phyloP scores from a whole-genome alignment of 2,329 filamentous ascomycete species.

The Neofusicoccum ribis region DNA sequence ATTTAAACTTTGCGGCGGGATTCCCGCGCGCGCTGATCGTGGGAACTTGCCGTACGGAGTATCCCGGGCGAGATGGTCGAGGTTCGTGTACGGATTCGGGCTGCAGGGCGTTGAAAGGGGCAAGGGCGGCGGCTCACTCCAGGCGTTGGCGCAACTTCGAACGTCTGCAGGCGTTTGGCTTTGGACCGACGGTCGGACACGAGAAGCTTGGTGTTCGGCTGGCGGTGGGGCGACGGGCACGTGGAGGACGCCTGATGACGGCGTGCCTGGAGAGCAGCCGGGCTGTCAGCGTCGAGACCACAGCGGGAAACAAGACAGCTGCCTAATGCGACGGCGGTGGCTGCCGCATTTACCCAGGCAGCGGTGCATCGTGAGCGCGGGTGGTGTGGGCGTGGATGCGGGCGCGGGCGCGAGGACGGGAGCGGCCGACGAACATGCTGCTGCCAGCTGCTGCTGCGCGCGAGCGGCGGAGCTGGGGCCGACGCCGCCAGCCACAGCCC shows the following conservation, averaged over 20 bases:
- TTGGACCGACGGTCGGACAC: slow-evolving; percentile 5
- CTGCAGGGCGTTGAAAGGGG: background rate
- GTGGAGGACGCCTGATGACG: slow-evolving; percentile 9
- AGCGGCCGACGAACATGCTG: background rate
- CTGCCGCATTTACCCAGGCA: background rate
- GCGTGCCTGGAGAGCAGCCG: background rate
- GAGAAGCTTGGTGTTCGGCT: slow-evolving; percentile 14
- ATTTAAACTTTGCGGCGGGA: background rate
- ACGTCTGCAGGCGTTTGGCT: slow-evolving; percentile 14
- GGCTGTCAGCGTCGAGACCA: background rate
- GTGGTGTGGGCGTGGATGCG: background rate
- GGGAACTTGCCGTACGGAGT: background rate
- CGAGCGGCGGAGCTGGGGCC: background rate
- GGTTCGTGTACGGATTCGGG: background rate
- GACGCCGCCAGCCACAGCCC: background rate
- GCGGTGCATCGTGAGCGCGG: background rate
- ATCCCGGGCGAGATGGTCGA: background rate
- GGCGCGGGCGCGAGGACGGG: background rate
- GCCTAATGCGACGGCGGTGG: background rate
- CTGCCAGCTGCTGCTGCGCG: too few species aligned
- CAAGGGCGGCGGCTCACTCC: too few species aligned
- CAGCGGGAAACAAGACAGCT: background rate
- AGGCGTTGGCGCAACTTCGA: slow-evolving; percentile 1
- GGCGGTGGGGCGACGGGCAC: background rate
- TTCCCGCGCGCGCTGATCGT: background rate